Conservation (phyloP, 495 filamentous ascomycete species). For the Achaetomiella virescens region DNA sequence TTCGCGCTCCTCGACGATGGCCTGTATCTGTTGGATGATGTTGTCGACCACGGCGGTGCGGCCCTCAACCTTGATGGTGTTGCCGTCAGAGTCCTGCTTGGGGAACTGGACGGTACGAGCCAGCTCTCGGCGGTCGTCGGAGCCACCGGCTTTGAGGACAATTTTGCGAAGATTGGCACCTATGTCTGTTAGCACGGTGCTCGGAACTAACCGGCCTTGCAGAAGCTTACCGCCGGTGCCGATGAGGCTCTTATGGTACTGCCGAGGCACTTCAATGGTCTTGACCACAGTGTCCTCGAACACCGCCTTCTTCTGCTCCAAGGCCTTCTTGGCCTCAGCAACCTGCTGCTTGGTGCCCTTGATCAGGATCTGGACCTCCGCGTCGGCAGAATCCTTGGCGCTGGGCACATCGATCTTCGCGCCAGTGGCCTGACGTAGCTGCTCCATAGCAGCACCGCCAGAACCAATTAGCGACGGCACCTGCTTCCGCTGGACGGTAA, state of each 20-base stretch:
- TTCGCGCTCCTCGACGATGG: conserved; percentile 70
- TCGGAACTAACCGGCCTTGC: no score
- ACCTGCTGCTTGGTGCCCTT: conserved; percentile 89
- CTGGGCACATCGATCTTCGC: conserved; percentile 87
- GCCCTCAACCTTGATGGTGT: conserved; percentile 80
- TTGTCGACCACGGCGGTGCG: conserved; percentile 75
- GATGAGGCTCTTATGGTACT: conserved; percentile 86
- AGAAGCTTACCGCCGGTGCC: conserved; percentile 68
- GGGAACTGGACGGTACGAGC: conserved; percentile 90
- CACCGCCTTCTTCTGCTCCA: conserved; percentile 73
- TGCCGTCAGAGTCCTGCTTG: conserved; percentile 68
- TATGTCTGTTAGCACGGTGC: conserved; percentile 27
- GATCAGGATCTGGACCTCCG: conserved; percentile 73
- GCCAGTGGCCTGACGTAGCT: conserved; percentile 72
- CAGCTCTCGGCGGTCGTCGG: conserved; percentile 70
- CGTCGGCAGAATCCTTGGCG: conserved; percentile 51
- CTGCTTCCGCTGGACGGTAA: conserved; percentile 82
- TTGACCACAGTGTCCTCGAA: conserved; percentile 82
- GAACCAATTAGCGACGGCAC: conserved; percentile 85
- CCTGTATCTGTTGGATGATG: conserved; percentile 74
- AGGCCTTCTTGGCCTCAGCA: conserved; percentile 76
- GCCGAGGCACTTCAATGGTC: conserved; percentile 79
- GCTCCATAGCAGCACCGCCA: conserved; percentile 83
- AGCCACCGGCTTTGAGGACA: conserved; percentile 79
- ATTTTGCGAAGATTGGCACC: conserved; percentile 83